Conservation (phyloP, 75 land plant species). For the Adiantum capillusveneris region DNA sequence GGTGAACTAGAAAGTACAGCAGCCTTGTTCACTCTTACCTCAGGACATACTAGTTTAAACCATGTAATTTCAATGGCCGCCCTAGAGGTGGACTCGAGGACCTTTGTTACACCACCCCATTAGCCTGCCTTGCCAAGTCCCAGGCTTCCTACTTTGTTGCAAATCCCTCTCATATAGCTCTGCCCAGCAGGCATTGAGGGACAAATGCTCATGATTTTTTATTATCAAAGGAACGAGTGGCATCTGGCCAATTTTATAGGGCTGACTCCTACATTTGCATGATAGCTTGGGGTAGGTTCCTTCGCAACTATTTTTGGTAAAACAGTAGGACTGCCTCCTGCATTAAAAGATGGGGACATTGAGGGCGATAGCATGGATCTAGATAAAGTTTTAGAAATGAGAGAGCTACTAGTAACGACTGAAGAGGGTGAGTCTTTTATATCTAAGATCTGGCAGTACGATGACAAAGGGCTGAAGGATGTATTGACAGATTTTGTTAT, state of each 20-base stretch:
- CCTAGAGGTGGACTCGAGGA: too few relatives aligned
- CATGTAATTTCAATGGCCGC: too few relatives aligned
- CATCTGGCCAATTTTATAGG: background rate
- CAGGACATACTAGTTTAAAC: background rate
- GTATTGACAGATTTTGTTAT: constrained; percentile 9
- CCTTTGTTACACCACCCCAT: too few relatives aligned
- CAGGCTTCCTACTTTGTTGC: background rate
- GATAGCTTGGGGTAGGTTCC: background rate
- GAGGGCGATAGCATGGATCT: background rate
- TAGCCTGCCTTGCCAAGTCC: too few relatives aligned
- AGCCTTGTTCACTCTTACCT: background rate
- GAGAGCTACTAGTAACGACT: background rate
- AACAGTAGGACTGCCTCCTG: constrained; percentile 25
- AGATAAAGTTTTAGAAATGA: constrained; percentile 4
- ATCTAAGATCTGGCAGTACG: constrained; percentile 4
- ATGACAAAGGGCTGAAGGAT: background rate
- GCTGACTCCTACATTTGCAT: background rate
- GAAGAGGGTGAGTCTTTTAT: constrained; percentile 17
- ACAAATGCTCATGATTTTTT: background rate
- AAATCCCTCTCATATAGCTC: background rate
- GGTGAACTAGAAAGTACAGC: constrained; percentile 1
- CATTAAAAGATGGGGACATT: background rate
- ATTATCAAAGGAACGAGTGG: background rate
- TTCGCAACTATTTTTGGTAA: constrained; percentile 12
- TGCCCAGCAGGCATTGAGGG: constrained; percentile 2